Evolutionary conservation across 257 asterid genomes (phyloP).

Genomic region (Solanum neorickii): DNA sequence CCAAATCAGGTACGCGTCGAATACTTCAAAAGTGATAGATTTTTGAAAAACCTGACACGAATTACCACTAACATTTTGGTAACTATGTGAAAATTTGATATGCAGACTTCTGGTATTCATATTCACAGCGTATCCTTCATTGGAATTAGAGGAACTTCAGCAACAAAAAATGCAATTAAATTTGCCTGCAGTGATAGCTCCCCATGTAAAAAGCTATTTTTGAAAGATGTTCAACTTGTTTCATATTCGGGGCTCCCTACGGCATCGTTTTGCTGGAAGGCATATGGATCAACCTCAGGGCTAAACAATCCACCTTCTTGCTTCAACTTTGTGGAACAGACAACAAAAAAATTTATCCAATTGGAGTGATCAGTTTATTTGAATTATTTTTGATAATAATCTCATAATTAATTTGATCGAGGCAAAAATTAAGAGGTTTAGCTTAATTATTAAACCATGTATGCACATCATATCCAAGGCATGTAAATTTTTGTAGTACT

Average conservation of each 20-base stretch:
- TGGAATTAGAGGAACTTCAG: conserved; percentile 59
- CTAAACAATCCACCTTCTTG: conserved; percentile 46
- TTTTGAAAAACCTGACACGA: background rate
- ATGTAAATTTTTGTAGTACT: background rate
- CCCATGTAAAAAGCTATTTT: conserved; percentile 44
- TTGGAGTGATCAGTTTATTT: background rate
- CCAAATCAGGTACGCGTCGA: conserved; percentile 44
- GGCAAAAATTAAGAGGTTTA: background rate
- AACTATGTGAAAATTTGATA: background rate
- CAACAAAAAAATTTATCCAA: background rate
- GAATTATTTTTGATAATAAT: background rate
- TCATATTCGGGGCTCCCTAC: conserved; percentile 20
- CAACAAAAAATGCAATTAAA: conserved; percentile 45
- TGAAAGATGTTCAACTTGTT: conserved; percentile 42
- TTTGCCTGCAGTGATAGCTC: conserved; percentile 61
- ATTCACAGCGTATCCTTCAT: conserved; percentile 30
- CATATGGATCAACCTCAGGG: conserved; percentile 50
- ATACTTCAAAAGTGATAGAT: background rate
- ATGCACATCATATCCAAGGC: too few species aligned
- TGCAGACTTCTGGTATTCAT: conserved; percentile 57
- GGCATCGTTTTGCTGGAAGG: conserved; percentile 69
- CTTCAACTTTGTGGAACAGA: conserved; percentile 20
- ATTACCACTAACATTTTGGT: background rate
- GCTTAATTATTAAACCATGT: background rate
- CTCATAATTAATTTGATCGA: background rate